A percentile compares a stretch with the other conserved stretches of the same genome.
Evolutionary conservation across 148 eudicot genomes (phyloP).

Genomic region (Heliosperma pusillum): DNA sequence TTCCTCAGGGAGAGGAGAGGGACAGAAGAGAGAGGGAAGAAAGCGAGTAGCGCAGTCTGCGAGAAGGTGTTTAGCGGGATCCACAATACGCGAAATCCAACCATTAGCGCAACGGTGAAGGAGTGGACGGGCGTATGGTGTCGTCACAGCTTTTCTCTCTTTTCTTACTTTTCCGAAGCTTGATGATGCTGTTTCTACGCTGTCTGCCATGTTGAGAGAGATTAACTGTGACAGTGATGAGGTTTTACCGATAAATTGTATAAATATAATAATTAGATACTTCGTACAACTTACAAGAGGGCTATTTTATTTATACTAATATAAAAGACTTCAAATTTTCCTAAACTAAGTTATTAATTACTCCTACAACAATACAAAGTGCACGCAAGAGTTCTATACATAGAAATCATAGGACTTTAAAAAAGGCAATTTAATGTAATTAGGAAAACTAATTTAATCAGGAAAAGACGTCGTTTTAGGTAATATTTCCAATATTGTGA

Average conservation of each 20-base stretch:
- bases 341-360: too few species aligned
- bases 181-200: conserved; percentile 21
- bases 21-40: conserved; percentile 47
- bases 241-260: not conserved
- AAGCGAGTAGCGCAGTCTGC: conserved; percentile 57
- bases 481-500: too few species aligned
- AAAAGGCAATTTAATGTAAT: too few species aligned
- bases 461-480: too few species aligned
- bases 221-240: not conserved
- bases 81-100: conserved; percentile 62
- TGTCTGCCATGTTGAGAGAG: conserved; percentile 16
- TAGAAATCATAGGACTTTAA: too few species aligned
- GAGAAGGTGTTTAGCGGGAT: conserved; percentile 58
- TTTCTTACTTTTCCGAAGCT: conserved; percentile 58
- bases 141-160: conserved; percentile 40
- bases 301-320: too few species aligned
- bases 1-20: conserved; percentile 26
- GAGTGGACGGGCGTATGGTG: conserved; percentile 61
- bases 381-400: too few species aligned
- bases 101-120: conserved; percentile 23
- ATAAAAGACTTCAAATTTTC: too few species aligned
- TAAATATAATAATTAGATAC: too few species aligned
- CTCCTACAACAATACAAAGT: too few species aligned
- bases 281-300: too few species aligned
- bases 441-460: too few species aligned